phyloP scores from a whole-genome alignment of 495 filamentous ascomycete genomes.

The Annulohypoxylon bovei region DNA sequence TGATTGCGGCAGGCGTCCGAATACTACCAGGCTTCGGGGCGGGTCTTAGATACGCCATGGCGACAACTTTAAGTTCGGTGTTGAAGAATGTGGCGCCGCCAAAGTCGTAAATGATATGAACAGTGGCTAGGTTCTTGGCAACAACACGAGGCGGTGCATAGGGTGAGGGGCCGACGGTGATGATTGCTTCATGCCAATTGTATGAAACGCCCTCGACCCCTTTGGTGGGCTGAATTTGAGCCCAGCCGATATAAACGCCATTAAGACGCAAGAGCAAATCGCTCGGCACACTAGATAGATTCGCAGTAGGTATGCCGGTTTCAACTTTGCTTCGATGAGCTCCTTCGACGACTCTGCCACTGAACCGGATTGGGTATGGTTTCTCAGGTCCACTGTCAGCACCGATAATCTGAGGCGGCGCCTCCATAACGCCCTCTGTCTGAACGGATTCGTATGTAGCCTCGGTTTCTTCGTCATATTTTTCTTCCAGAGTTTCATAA shows the following conservation, averaged over 20 bases:
- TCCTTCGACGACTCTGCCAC: slow-evolving; percentile 52
- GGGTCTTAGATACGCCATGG: slow-evolving; percentile 65
- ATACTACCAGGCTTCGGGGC: slow-evolving; percentile 47
- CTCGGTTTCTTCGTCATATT: slow-evolving; percentile 44
- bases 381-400: slow-evolving; percentile 62
- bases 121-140: slow-evolving; percentile 50
- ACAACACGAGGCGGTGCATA: slow-evolving; percentile 51
- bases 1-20: slow-evolving; percentile 50
- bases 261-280: slow-evolving; percentile 60
- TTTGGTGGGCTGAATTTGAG: slow-evolving; percentile 49
- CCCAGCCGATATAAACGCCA: slow-evolving; percentile 74
- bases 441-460: slow-evolving; percentile 34
- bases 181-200: slow-evolving; percentile 64
- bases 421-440: slow-evolving; percentile 29
- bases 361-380: slow-evolving; percentile 68
- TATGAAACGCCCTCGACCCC: slow-evolving; percentile 21
- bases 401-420: slow-evolving; percentile 37
- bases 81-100: slow-evolving; percentile 50
- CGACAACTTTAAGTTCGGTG: slow-evolving; percentile 57
- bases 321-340: slow-evolving; percentile 47
- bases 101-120: slow-evolving; percentile 61
- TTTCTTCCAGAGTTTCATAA: slow-evolving; percentile 43
- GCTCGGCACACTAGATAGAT: slow-evolving; percentile 55
- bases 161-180: slow-evolving; percentile 60
- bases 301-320: slow-evolving; percentile 50